Evolutionary conservation across 129 eudicot genomes (phyloP).

Genomic region (Lactuca sativa): DNA sequence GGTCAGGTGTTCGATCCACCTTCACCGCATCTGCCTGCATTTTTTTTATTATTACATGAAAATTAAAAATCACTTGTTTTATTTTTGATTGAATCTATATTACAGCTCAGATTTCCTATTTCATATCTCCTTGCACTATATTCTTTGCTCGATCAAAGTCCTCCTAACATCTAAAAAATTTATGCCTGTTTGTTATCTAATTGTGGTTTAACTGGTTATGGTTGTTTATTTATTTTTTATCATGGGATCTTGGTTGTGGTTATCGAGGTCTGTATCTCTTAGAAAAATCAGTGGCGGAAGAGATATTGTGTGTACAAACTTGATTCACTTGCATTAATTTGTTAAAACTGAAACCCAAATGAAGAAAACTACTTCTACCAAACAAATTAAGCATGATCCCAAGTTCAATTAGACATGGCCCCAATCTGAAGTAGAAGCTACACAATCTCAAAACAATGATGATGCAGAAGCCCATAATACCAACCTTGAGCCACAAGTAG

Average conservation of each 20-base stretch:
- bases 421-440: not conserved
- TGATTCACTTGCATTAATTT: slow-evolving; percentile 36
- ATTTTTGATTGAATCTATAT: not conserved
- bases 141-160: not conserved
- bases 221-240: too few relatives aligned
- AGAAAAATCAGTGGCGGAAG: slow-evolving; percentile 68
- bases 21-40: slow-evolving; percentile 64
- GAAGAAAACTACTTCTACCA: not conserved
- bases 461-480: not conserved
- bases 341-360: slow-evolving; percentile 26
- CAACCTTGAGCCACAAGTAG: not conserved
- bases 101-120: not conserved
- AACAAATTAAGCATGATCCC: too few relatives aligned
- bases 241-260: too few relatives aligned
- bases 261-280: too few relatives aligned
- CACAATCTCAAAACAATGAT: slow-evolving; percentile 2
- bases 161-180: too few relatives aligned
- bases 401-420: too few relatives aligned
- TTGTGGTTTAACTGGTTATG: too few relatives aligned
- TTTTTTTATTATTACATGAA: not conserved
- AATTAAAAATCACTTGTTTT: not conserved
- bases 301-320: slow-evolving; percentile 70
- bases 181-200: too few relatives aligned
- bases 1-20: slow-evolving; percentile 99
- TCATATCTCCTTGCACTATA: not conserved